Base-by-base conservation (phyloP, 2,329 filamentous ascomycete species). In the Trichoderma simmonsii region DNA sequence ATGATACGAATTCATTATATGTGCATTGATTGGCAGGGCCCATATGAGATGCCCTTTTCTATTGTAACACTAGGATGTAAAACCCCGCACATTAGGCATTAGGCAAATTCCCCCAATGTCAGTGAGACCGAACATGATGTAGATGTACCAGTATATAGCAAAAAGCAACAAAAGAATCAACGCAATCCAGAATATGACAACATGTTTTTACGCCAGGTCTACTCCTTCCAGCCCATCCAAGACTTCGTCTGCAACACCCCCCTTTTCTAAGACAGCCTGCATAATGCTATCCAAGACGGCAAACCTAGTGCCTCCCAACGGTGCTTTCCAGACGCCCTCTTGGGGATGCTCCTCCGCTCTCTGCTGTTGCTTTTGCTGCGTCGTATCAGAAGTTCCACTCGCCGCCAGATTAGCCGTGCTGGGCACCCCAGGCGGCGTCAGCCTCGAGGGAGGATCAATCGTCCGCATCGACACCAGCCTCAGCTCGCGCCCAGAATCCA, bases 241-340 rank as follows among this genome's bases (percentile, higher is more conserved):
- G 6, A 98, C 92, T 81, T 98, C 95, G 75, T 95, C 91, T 4
- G 92, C 94, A 32, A 98, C 91, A 39, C 94, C 94, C 0, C 92
- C 92, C 77, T 87, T 89, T 79, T 92, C 89, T 72, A 97, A 81
- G 36, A 94, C 92, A 79, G 91, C 89, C 79, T 91, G 89, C 73
- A 97, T 89, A 83, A 98, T 93, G 68, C 87, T 86, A 66, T 90
- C 88, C 75, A 98, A 83, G 21, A 96, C 85, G 5, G 83, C 85
- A 77, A 94, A 89, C 84, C 93, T 94, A 48, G 95, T 90, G 2
- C 95, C 95, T 51, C 95, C 95, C 36, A 94, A 82, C 36, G 93
- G 92, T 51, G 95, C 92, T 77, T 89, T 92, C 95, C 95, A 98
- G 32, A 97, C 93, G 2, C 93, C 91, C 72, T 92, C 90, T 26